A percentile compares a stretch with the other conserved stretches of the same genome.
phyloP scores from a whole-genome alignment of 306 rosid genomes.

The Cicer arietinum region DNA sequence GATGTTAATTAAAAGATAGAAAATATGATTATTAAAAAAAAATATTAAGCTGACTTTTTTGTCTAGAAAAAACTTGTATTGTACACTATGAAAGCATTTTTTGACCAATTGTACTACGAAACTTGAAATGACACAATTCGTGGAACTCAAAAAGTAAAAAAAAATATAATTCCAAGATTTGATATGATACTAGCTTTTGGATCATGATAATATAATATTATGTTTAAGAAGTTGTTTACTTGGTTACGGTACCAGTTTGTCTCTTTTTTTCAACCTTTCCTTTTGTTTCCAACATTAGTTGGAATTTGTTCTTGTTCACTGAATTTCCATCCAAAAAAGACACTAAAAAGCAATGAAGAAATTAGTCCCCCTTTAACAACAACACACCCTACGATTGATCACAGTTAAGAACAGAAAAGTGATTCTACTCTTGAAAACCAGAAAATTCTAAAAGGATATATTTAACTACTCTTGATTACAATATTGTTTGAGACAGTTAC shows the following conservation, averaged over 20 bases:
- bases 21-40: too few species aligned
- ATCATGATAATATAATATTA: neutral
- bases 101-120: too few species aligned
- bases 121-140: neutral
- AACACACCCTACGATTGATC: conserved; percentile 31
- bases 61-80: too few species aligned
- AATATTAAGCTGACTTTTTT: too few species aligned
- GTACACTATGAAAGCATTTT: too few species aligned
- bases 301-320: neutral
- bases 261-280: neutral
- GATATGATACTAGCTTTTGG: neutral
- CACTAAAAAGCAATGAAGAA: too few species aligned
- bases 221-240: neutral
- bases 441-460: too few species aligned
- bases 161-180: neutral
- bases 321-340: neutral
- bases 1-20: too few species aligned
- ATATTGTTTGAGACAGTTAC: too few species aligned
- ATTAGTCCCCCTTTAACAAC: neutral
- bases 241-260: neutral
- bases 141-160: neutral
- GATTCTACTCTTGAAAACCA: too few species aligned
- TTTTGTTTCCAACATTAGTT: conserved; percentile 11
- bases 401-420: neutral
- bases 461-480: too few species aligned